Evolutionary conservation across 345 rosid genomes (phyloP).

Genomic region (Bruguiera parviflora): DNA sequence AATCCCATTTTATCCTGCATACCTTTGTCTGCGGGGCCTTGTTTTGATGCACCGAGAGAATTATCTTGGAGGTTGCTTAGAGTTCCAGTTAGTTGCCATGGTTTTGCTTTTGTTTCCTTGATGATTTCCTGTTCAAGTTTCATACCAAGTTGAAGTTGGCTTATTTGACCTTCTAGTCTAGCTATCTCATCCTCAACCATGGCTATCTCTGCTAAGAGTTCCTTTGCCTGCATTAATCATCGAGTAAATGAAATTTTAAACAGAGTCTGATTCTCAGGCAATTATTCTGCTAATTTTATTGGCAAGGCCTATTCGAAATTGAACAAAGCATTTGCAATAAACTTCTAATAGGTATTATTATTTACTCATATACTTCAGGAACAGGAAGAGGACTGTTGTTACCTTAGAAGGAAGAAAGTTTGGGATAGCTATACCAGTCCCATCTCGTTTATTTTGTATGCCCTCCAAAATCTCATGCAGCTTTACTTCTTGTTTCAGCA

Average conservation of each 20-base stretch:
- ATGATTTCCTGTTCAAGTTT: constrained; percentile 56
- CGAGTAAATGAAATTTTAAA: background rate
- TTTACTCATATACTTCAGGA: background rate
- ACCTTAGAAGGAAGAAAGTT: constrained; percentile 82
- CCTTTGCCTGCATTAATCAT: constrained; percentile 52
- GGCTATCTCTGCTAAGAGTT: constrained; percentile 67
- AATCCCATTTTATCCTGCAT: constrained; percentile 45
- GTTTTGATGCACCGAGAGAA: constrained; percentile 15
- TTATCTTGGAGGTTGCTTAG: constrained; percentile 13
- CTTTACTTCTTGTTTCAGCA: constrained; percentile 79
- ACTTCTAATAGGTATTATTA: no score
- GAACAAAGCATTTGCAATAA: no score
- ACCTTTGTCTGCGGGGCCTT: constrained; percentile 40
- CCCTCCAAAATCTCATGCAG: constrained; percentile 62
- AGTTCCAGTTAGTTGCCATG: constrained; percentile 29
- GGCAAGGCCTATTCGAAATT: no score
- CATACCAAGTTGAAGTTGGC: constrained; percentile 53
- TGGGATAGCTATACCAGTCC: constrained; percentile 51
- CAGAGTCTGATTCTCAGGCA: background rate
- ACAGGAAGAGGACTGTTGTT: background rate
- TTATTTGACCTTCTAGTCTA: constrained; percentile 65
- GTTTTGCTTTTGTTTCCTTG: constrained; percentile 48
- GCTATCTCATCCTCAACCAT: constrained; percentile 74
- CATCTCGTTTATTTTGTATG: constrained; percentile 43
- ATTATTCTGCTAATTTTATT: no score